Evolutionary conservation across 2,329 filamentous ascomycete genomes (phyloP).

Genomic region (Phaeosphaeria sp.): DNA sequence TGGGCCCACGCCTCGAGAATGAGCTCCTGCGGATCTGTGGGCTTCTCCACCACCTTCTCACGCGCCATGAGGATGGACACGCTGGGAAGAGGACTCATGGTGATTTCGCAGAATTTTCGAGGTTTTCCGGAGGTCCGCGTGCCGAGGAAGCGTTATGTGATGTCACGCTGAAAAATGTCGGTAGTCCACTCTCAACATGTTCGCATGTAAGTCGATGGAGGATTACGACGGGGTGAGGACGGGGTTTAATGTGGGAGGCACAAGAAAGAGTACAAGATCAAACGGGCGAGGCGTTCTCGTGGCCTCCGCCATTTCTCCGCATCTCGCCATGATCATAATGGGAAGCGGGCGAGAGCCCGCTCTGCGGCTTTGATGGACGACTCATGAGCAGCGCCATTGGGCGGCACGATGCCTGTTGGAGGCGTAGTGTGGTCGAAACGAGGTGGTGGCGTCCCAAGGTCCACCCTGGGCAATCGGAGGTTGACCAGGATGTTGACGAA

Average conservation of each 20-base stretch:
- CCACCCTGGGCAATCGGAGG: conserved; percentile 2
- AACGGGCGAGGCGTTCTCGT: conserved; percentile 23
- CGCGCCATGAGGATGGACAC: conserved; percentile 10
- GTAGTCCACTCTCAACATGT: conserved; percentile 16
- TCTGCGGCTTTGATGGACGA: conserved; percentile 20
- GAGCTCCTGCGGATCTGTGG: conserved; percentile 40
- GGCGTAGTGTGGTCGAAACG: conserved; percentile 18
- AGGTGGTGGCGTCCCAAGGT: conserved; percentile 6
- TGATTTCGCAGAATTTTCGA: conserved; percentile 22
- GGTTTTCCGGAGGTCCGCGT: conserved; percentile 10
- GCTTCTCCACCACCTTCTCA: conserved; percentile 34
- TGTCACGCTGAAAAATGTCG: conserved; percentile 26
- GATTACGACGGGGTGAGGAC: background rate
- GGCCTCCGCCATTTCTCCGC: conserved; percentile 38
- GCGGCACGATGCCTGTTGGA: conserved; percentile 18
- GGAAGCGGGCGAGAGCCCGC: conserved; percentile 19
- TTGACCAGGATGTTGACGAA: conserved; percentile 7
- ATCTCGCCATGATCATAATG: conserved; percentile 36
- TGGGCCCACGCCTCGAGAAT: conserved; percentile 51
- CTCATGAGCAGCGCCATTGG: conserved; percentile 25
- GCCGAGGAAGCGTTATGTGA: conserved; percentile 27
- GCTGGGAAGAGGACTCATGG: conserved; percentile 26
- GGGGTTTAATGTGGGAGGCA: conserved; percentile 5
- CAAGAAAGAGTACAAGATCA: conserved; percentile 7
- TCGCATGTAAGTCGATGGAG: conserved; percentile 25